Evolutionary conservation across 192 early-diverging fungal genomes (phyloP), one percentile per base, ranked within the genome.

Genomic region (Martensiomyces pterosporus): DNA sequence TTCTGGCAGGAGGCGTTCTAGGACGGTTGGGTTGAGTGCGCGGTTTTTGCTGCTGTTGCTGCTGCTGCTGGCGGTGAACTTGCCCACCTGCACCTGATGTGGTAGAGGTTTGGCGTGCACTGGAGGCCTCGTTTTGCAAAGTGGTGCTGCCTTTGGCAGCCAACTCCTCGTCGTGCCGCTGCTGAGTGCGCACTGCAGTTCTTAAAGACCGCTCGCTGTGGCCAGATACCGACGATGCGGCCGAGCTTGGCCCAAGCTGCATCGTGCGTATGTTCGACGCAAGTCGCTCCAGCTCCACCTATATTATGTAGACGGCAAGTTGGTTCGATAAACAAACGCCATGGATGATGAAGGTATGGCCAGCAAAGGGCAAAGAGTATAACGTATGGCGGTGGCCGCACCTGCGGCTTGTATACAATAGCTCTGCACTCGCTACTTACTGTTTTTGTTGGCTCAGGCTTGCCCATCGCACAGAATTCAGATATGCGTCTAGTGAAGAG

Each of bases 261-360:
- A 61, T 61, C n/a, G 59, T 61, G 59, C 59, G 27, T 36, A 61
- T 61, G 26, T 61, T 43, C 7, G 46, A 53, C 6, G 59, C 37
- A 25, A 61, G 59, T 12, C 33, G n/a, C 18, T 61, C 59, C n/a
- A 61, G 39, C 12, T 61, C 59, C n/a, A 16, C 39, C 59, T 61
- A 61, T n/a, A n/a, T n/a, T n/a, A n/a, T n/a, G n/a, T n/a, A n/a
- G n/a, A n/a, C n/a, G n/a, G n/a, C n/a, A n/a, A n/a, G n/a, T n/a
- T n/a, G n/a, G n/a, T n/a, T n/a, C n/a, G n/a, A n/a, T n/a, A n/a
- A n/a, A n/a, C n/a, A n/a, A n/a, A n/a, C n/a, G n/a, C n/a, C n/a
- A n/a, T n/a, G n/a, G n/a, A n/a, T n/a, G n/a, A n/a, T n/a, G n/a
- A n/a, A n/a, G n/a, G n/a, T n/a, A n/a, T n/a, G n/a, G n/a, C n/a